phyloP scores from a whole-genome alignment of 2,329 filamentous ascomycete genomes.

The Colletotrichum sidae region DNA sequence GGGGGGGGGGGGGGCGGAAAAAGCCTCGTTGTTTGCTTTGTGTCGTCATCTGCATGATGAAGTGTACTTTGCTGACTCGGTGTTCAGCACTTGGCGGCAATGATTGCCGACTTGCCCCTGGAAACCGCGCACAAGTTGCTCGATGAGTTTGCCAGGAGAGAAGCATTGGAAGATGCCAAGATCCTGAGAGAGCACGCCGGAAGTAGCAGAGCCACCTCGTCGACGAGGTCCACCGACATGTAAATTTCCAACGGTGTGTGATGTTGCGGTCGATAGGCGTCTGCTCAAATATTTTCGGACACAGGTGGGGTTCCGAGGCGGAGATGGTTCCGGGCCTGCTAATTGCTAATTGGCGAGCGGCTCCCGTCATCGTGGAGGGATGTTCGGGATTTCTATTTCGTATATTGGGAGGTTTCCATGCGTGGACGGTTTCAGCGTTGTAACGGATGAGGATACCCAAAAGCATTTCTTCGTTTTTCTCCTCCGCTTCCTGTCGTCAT shows the following conservation, averaged over 20 bases:
- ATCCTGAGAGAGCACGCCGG: conserved; percentile 35
- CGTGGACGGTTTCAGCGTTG: conserved; percentile 29
- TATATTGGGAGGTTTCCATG: conserved; percentile 12
- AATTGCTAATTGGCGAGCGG: neutral
- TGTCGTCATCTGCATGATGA: conserved; percentile 1
- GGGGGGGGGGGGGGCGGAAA: too few relatives aligned
- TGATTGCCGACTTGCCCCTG: conserved; percentile 40
- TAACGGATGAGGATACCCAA: conserved; percentile 32
- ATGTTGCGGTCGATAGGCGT: too few relatives aligned
- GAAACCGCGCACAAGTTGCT: conserved; percentile 40
- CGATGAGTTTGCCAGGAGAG: conserved; percentile 38
- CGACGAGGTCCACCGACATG: conserved; percentile 34
- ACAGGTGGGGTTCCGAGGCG: neutral
- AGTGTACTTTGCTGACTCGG: conserved; percentile 9
- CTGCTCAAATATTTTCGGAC: too few relatives aligned
- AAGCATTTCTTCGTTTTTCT: conserved; percentile 4
- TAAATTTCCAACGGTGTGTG: neutral
- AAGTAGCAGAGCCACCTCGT: conserved; percentile 36
- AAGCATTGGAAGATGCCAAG: conserved; percentile 38
- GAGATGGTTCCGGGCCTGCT: neutral
- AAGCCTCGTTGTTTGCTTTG: neutral
- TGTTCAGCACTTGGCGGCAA: conserved; percentile 35
- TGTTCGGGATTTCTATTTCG: conserved; percentile 3
- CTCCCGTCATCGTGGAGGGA: conserved; percentile 4
- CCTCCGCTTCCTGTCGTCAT: neutral